phyloP scores from a whole-genome alignment of 805 yeast species.

The Teunomyces stri region DNA sequence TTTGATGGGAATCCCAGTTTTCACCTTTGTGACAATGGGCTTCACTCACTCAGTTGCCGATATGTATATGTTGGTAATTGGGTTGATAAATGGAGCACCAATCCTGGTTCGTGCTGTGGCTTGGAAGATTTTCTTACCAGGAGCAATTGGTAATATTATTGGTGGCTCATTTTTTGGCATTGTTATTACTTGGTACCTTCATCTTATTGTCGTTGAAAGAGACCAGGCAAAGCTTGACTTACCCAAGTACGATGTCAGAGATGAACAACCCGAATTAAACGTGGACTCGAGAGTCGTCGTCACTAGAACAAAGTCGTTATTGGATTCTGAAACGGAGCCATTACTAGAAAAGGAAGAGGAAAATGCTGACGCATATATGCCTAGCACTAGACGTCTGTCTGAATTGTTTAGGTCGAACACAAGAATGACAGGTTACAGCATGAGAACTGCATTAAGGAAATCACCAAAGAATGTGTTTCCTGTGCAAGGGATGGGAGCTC shows the following conservation, averaged over 20 bases:
- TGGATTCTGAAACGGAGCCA: constrained; percentile 7
- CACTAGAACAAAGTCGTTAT: constrained; percentile 23
- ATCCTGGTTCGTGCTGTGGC: constrained; percentile 61
- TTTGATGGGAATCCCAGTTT: constrained; percentile 64
- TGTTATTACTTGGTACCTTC: constrained; percentile 69
- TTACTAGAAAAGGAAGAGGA: constrained; percentile 1
- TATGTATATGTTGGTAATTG: constrained; percentile 67
- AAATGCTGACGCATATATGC: neutral
- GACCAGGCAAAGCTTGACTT: constrained; percentile 61
- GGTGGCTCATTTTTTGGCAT: constrained; percentile 75
- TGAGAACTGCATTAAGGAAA: constrained; percentile 7
- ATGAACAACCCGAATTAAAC: constrained; percentile 77
- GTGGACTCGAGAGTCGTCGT: constrained; percentile 73
- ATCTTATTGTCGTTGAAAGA: constrained; percentile 66
- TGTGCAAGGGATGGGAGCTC: constrained; percentile 73
- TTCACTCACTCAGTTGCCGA: constrained; percentile 83
- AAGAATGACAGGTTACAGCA: constrained; percentile 8
- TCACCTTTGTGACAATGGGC: constrained; percentile 76
- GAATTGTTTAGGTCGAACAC: constrained; percentile 11
- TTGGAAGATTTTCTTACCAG: constrained; percentile 74
- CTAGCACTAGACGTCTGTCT: neutral
- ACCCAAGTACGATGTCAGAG: constrained; percentile 68
- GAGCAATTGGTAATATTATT: constrained; percentile 68
- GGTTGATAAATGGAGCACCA: constrained; percentile 64
- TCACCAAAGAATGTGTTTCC: constrained; percentile 82